Evolutionary conservation across 2,329 filamentous ascomycete genomes (phyloP).

Genomic region (Fusarium sp.): DNA sequence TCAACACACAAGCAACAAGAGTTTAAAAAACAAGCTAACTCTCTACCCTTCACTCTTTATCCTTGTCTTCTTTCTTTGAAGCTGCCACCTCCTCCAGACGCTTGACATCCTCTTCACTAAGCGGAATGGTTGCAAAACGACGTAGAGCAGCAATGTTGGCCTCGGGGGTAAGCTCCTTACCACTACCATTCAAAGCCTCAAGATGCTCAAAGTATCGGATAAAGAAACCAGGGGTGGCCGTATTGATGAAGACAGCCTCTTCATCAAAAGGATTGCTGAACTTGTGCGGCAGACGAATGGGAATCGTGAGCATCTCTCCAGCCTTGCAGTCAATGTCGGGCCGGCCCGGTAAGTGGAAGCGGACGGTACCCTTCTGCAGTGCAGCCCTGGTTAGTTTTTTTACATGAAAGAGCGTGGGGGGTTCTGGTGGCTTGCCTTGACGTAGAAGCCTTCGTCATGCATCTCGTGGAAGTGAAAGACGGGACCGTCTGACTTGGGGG

Average conservation of each 20-base stretch:
- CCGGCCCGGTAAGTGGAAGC: constrained; percentile 36
- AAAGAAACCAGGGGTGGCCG: constrained; percentile 37
- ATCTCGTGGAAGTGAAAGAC: constrained; percentile 42
- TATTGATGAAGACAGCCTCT: constrained; percentile 42
- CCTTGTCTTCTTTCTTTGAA: neutral
- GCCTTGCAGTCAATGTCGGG: constrained; percentile 37
- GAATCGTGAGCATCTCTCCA: constrained; percentile 38
- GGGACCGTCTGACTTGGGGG: constrained; percentile 31
- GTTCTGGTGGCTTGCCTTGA: constrained; percentile 16
- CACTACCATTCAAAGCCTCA: constrained; percentile 31
- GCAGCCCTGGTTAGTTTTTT: neutral
- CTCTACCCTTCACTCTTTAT: neutral
- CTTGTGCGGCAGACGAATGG: constrained; percentile 40
- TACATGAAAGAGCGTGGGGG: neutral
- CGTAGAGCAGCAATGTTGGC: constrained; percentile 30
- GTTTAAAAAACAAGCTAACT: neutral
- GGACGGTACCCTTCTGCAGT: constrained; percentile 36
- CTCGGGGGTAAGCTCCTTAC: constrained; percentile 32
- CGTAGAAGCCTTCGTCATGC: constrained; percentile 40
- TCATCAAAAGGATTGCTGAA: constrained; percentile 44
- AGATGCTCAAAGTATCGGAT: constrained; percentile 41
- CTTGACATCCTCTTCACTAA: constrained; percentile 27
- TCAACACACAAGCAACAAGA: neutral
- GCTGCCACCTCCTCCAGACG: constrained; percentile 12
- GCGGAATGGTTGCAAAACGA: constrained; percentile 34